A percentile compares a stretch with the other conserved stretches of the same genome.
These are phyloP conservation scores for Penicillium sp. DNA, from an alignment of 2,329 filamentous ascomycete species.

Conservation along the genomic window DNA sequence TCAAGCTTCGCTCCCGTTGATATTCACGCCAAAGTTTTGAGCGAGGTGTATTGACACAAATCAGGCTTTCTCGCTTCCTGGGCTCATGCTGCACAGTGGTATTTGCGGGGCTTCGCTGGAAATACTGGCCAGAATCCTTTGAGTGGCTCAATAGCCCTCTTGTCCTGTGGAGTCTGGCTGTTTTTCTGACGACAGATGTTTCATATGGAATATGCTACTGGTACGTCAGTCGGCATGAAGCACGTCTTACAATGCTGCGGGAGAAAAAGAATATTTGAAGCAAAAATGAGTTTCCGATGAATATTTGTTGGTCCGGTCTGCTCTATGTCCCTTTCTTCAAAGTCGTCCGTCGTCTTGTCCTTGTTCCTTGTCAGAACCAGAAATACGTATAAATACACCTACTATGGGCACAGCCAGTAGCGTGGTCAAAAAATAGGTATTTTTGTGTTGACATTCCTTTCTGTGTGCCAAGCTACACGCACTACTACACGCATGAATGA, in stretches of 20 bases:
- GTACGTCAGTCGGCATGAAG: constrained; percentile 4
- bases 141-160: constrained; percentile 14
- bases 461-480: too few relatives aligned
- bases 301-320: too few relatives aligned
- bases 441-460: too few relatives aligned
- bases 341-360: too few relatives aligned
- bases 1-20: neutral
- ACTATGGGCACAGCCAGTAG: too few relatives aligned
- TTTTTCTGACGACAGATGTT: constrained; percentile 11
- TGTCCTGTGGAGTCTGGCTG: constrained; percentile 8
- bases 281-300: too few relatives aligned
- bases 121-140: constrained; percentile 14
- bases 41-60: neutral
- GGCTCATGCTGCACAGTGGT: constrained; percentile 10
- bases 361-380: too few relatives aligned
- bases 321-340: too few relatives aligned
- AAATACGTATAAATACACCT: too few relatives aligned
- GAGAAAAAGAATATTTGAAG: too few relatives aligned
- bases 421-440: too few relatives aligned
- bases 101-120: constrained; percentile 11
- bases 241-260: neutral
- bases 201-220: constrained; percentile 12
- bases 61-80: constrained; percentile 15
- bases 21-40: neutral
- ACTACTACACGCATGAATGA: too few relatives aligned